Evolutionary conservation across 495 filamentous ascomycete genomes (phyloP), one percentile per base, ranked within the genome.

Genomic region (Podospora anserina): DNA sequence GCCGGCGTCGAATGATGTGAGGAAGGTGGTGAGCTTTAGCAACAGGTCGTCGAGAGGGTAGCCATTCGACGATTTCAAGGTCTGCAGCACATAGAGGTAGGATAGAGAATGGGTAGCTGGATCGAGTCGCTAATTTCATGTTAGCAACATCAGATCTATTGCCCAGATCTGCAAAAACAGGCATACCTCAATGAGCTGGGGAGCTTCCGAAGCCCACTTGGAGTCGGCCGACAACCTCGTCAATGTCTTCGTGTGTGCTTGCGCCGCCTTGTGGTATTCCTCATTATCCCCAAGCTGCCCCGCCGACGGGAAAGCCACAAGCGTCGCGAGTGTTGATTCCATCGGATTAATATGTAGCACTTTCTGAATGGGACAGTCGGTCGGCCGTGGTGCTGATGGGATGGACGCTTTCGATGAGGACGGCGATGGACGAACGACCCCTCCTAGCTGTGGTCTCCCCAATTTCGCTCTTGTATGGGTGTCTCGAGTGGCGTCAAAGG

Each of bases 81-180:
- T 18, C 57, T 70, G 65, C 30, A 84, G 71, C 53, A 84, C 34
- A 62, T 75, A 61, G 62, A 84, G 77, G 71, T 82, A 81, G 9
- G 82, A 84, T 32, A 83, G 73, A 30, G 82, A 80, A 66, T 84
- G 71, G 26, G 75, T 61, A 2, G 73, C 71, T 1, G 82, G 80
- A 67, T 84, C 61, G 20, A 84, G 68, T 3, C 78, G 69, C 76
- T 82, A 65, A 30, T 6, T 49, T 3, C 39, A 3, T 16, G 39
- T 49, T 16, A 49, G 39, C 1, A 13, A 49, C 39, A 16, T 49
- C 39, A 49, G 6, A 49, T 13, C 15, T 16, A 49, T 49, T 39
- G 13, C 15, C 11, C 34, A 39, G 11, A 11, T 11, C 34, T 39
- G 39, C 7, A 3, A 13, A 49, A 11, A 16, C 15, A 49, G 39